Conservation (phyloP, 139 green algal genomes). For the Nannochloris sp. region DNA sequence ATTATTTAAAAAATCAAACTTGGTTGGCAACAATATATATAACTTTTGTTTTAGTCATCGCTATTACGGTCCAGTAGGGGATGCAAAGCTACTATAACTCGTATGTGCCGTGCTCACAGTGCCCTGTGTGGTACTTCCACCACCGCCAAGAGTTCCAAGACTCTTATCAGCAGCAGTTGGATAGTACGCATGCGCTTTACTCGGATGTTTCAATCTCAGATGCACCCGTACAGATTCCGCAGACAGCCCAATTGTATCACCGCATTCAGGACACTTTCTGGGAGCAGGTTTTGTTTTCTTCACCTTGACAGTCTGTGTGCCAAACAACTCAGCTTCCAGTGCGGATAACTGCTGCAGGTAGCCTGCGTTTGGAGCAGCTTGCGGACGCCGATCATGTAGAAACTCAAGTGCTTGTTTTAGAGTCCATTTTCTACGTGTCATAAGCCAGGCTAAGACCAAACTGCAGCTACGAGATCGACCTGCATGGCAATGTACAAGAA, state of each 20-base stretch:
- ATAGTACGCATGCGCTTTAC: too few species aligned
- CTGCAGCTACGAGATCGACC: slow-evolving; percentile 61
- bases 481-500: slow-evolving; percentile 88
- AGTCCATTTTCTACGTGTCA: slow-evolving; percentile 28
- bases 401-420: slow-evolving; percentile 50
- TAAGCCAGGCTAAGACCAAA: slow-evolving; percentile 26
- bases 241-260: slow-evolving; percentile 52
- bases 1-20: too few species aligned
- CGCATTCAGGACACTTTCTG: slow-evolving; percentile 58
- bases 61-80: too few species aligned
- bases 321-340: slow-evolving; percentile 57
- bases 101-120: too few species aligned
- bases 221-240: slow-evolving; percentile 58
- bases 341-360: slow-evolving; percentile 61
- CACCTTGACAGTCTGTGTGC: slow-evolving; percentile 47
- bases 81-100: too few species aligned
- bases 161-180: too few species aligned
- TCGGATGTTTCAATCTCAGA: slow-evolving; percentile 58
- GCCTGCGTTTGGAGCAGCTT: slow-evolving; percentile 68
- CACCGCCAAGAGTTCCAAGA: too few species aligned
- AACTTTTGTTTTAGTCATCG: too few species aligned
- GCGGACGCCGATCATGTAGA: slow-evolving; percentile 33
- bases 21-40: too few species aligned
- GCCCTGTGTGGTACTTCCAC: too few species aligned
- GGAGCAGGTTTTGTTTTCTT: slow-evolving; percentile 59